Conservation (phyloP, 345 rosid species). For the Eucalyptus urophylla region DNA sequence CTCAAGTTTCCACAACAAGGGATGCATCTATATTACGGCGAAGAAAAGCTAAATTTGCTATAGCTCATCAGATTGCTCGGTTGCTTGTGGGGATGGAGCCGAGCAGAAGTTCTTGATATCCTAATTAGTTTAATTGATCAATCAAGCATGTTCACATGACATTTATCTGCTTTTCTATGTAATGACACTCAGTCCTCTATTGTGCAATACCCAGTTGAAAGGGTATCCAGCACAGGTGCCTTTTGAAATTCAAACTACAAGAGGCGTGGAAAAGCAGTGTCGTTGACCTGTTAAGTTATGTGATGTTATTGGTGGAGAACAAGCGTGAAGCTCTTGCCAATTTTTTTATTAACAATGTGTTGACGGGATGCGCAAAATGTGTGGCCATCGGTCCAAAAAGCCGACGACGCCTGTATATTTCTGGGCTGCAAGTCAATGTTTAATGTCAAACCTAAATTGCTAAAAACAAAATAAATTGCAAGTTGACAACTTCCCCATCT, state of each 20-base stretch:
- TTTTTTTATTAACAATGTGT: neutral
- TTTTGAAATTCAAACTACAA: neutral
- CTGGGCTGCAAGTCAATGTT: neutral
- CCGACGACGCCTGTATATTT: neutral
- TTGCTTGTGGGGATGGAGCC: neutral
- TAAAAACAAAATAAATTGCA: neutral
- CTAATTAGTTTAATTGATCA: neutral
- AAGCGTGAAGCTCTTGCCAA: neutral
- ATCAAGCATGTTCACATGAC: neutral
- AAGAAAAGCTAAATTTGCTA: neutral
- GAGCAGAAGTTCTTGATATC: neutral
- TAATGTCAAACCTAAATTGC: neutral
- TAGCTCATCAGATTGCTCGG: neutral
- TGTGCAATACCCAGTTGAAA: neutral
- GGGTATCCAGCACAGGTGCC: neutral
- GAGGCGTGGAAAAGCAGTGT: neutral
- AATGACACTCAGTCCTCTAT: neutral
- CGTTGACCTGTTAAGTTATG: neutral
- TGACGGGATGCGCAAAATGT: neutral
- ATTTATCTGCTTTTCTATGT: neutral
- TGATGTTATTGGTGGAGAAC: neutral
- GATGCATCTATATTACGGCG: neutral
- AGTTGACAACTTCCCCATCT: neutral
- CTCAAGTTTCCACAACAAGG: neutral
- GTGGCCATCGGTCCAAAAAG: neutral